Evolutionary conservation across 768 basidiomycete genomes (phyloP).

Genomic region (Mycena chlorophos): DNA sequence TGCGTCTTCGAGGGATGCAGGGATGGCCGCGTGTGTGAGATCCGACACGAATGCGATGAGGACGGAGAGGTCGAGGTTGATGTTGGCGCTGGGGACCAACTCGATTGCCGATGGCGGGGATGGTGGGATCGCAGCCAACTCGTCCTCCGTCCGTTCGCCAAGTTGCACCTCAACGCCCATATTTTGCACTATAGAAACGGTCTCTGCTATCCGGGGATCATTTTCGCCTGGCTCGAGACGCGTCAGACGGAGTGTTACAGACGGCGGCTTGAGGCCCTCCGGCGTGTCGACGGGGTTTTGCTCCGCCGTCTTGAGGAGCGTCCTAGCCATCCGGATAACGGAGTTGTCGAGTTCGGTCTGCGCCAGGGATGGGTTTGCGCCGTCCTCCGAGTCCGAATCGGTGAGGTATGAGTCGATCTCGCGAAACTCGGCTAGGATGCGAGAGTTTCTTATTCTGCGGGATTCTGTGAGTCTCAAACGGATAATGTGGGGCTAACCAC

Average conservation of each 20-base stretch:
- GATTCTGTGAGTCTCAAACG: background rate
- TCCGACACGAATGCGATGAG: slow-evolving; percentile 85
- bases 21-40: slow-evolving; percentile 72
- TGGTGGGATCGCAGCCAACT: slow-evolving; percentile 24
- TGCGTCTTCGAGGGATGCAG: slow-evolving; percentile 55
- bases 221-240: slow-evolving; percentile 45
- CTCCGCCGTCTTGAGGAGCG: slow-evolving; percentile 63
- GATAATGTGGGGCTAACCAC: slow-evolving; percentile 25
- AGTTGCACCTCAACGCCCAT: slow-evolving; percentile 71
- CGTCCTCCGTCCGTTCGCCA: slow-evolving; percentile 49
- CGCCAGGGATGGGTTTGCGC: slow-evolving; percentile 40
- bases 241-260: slow-evolving; percentile 65
- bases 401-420: slow-evolving; percentile 83
- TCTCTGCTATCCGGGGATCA: slow-evolving; percentile 62
- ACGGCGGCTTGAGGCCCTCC: slow-evolving; percentile 37
- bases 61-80: slow-evolving; percentile 84
- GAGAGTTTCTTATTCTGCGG: slow-evolving; percentile 70
- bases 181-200: slow-evolving; percentile 51
- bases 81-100: slow-evolving; percentile 51
- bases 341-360: slow-evolving; percentile 70
- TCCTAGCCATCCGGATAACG: slow-evolving; percentile 66
- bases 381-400: slow-evolving; percentile 50
- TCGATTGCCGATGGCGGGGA: slow-evolving; percentile 18
- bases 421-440: slow-evolving; percentile 76
- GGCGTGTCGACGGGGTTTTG: slow-evolving; percentile 50